phyloP scores from a whole-genome alignment of 768 basidiomycete genomes.

The Lactifluus echinatus region DNA sequence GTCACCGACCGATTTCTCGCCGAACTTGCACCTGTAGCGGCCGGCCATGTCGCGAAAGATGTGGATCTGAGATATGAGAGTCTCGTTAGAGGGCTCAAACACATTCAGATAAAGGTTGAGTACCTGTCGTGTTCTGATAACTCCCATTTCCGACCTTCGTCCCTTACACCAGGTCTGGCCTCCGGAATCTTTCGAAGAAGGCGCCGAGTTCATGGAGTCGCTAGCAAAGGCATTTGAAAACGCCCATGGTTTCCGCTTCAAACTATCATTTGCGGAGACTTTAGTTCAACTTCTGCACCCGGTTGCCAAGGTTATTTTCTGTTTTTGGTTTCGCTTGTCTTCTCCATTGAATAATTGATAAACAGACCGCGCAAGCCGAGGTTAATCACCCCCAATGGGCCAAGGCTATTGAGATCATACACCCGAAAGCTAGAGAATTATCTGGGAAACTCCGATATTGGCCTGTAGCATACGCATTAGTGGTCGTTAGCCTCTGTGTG shows the following conservation, averaged over 20 bases:
- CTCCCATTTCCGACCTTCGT: not conserved
- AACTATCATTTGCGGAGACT: slow-evolving; percentile 78
- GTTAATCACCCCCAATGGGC: slow-evolving; percentile 95
- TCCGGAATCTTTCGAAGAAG: slow-evolving; percentile 86
- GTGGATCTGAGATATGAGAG: slow-evolving; percentile 77
- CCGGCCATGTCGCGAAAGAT: slow-evolving; percentile 74
- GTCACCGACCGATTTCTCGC: slow-evolving; percentile 88
- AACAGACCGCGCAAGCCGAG: slow-evolving; percentile 86
- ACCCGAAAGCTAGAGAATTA: slow-evolving; percentile 77
- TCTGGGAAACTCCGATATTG: slow-evolving; percentile 86
- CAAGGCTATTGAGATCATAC: slow-evolving; percentile 79
- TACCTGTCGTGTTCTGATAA: not conserved
- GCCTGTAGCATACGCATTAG: slow-evolving; percentile 77
- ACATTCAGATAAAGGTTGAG: slow-evolving; percentile 72
- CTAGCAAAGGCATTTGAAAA: slow-evolving; percentile 77
- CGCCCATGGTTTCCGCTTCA: slow-evolving; percentile 75
- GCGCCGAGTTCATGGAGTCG: slow-evolving; percentile 81
- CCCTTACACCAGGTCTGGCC: slow-evolving; percentile 70
- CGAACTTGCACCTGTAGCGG: slow-evolving; percentile 66
- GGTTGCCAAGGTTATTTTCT: slow-evolving; percentile 62
- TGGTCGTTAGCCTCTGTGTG: slow-evolving; percentile 77
- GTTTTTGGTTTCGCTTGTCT: not conserved
- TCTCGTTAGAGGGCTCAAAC: slow-evolving; percentile 69
- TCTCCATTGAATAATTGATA: not conserved
- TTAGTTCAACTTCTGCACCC: slow-evolving; percentile 73